Conservation (phyloP, 148 eudicot genomes). For the Camellia sinensis region DNA sequence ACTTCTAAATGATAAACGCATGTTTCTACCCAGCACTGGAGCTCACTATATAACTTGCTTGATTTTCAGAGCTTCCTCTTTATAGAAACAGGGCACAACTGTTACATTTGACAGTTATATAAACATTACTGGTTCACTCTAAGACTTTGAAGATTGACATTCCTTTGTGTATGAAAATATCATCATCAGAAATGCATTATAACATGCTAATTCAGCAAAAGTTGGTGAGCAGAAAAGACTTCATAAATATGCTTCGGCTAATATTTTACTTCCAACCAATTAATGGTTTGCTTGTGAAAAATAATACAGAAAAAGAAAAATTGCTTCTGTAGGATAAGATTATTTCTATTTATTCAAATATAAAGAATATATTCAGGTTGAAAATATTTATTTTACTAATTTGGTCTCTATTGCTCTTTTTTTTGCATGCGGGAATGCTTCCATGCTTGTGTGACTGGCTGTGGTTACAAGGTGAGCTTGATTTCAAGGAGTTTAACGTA, state of each 20-base stretch:
- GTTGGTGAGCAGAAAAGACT: too few species aligned
- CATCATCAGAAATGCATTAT: not conserved
- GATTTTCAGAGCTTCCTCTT: too few species aligned
- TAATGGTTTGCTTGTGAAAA: not conserved
- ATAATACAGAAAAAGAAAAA: not conserved
- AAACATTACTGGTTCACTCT: too few species aligned
- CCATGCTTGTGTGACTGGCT: slow-evolving; percentile 90
- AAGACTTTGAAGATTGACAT: not conserved
- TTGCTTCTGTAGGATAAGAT: not conserved
- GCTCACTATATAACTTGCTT: too few species aligned
- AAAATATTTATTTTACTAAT: not conserved
- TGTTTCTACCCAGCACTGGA: not conserved
- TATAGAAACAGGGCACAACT: too few species aligned
- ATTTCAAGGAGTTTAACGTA: too few species aligned
- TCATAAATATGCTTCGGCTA: not conserved
- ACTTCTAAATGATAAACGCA: too few species aligned
- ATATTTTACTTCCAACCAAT: slow-evolving; percentile 3
- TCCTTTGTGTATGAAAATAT: too few species aligned
- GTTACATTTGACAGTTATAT: too few species aligned
- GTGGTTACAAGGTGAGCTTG: slow-evolving; percentile 82
- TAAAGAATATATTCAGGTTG: not conserved
- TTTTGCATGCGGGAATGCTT: slow-evolving; percentile 69
- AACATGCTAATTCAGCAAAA: not conserved
- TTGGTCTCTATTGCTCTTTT: slow-evolving; percentile 1
- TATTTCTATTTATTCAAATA: not conserved